Conservation (phyloP, 73 alveolate genomes). For the Paramecium bursaria region DNA sequence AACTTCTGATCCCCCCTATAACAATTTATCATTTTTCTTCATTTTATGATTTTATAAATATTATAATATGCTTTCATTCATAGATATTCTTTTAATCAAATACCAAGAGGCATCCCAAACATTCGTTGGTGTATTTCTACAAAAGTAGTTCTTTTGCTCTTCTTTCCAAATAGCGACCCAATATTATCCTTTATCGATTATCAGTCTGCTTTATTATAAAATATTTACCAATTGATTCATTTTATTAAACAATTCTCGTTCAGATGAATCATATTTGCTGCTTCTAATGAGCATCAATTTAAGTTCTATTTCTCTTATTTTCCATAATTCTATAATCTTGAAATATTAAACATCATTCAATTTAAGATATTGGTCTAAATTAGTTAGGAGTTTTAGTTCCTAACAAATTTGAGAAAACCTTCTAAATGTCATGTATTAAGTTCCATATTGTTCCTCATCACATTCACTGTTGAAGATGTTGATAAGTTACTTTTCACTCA, state of each 20-base stretch:
- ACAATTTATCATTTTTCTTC: no score
- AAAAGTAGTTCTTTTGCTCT: constrained; percentile 41
- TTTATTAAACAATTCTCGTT: constrained; percentile 27
- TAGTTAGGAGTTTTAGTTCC: neutral
- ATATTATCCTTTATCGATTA: constrained; percentile 27
- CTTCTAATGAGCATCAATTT: constrained; percentile 48
- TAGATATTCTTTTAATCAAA: no score
- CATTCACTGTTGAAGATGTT: constrained; percentile 39
- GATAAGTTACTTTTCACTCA: neutral
- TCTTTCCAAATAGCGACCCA: constrained; percentile 48
- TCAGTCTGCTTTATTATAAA: no score
- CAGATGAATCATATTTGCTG: constrained; percentile 35
- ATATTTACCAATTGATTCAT: constrained; percentile 24
- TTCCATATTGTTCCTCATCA: constrained; percentile 13
- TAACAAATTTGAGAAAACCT: constrained; percentile 17
- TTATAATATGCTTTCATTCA: no score
- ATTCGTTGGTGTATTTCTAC: constrained; percentile 1
- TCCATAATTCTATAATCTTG: constrained; percentile 26
- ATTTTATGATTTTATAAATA: no score
- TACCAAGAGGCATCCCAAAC: no score
- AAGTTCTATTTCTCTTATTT: constrained; percentile 27
- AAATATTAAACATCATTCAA: constrained; percentile 43
- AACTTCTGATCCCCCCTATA: no score
- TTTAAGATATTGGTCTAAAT: constrained; percentile 7
- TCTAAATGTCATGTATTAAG: constrained; percentile 18